phyloP scores from a whole-genome alignment of 768 basidiomycete genomes.

The Pleurotus ostreatus region DNA sequence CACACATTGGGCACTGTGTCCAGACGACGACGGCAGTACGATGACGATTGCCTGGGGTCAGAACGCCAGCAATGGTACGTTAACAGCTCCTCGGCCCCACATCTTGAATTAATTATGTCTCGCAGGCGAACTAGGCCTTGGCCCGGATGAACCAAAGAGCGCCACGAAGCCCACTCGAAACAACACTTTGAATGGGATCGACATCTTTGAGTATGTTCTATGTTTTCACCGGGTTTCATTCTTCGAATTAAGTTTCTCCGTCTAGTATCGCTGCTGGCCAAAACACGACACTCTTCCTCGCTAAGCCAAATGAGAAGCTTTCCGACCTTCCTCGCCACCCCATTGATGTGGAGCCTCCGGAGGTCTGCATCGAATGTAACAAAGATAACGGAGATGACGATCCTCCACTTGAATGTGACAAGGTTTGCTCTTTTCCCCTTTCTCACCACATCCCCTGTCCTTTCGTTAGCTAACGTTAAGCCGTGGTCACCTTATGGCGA shows the following conservation, averaged over 20 bases:
- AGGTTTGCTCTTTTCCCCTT: conserved; percentile 40
- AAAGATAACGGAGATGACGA: conserved; percentile 71
- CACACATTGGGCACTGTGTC: conserved; percentile 78
- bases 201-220: conserved; percentile 70
- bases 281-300: conserved; percentile 83
- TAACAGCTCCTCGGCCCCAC: not conserved
- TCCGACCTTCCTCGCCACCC: conserved; percentile 83
- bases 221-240: not conserved
- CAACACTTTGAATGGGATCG: conserved; percentile 66
- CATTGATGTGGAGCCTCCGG: conserved; percentile 60
- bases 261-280: conserved; percentile 79
- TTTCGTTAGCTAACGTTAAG: not conserved
- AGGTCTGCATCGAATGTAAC: conserved; percentile 67
- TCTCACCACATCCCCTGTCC: not conserved
- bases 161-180: conserved; percentile 79
- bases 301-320: conserved; percentile 66
- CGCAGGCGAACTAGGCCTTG: conserved; percentile 75
- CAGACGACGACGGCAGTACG: conserved; percentile 67
- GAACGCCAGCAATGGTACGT: conserved; percentile 75
- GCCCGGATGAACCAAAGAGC: conserved; percentile 78
- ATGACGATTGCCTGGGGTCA: conserved; percentile 89
- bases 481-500: too few relatives aligned
- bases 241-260: not conserved
- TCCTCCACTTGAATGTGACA: conserved; percentile 84
- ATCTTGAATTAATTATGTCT: not conserved